Evolutionary conservation across 1,139 yeast genomes (phyloP), one percentile per base, ranked within the genome.

Genomic region (Protomyces macrosporus): DNA sequence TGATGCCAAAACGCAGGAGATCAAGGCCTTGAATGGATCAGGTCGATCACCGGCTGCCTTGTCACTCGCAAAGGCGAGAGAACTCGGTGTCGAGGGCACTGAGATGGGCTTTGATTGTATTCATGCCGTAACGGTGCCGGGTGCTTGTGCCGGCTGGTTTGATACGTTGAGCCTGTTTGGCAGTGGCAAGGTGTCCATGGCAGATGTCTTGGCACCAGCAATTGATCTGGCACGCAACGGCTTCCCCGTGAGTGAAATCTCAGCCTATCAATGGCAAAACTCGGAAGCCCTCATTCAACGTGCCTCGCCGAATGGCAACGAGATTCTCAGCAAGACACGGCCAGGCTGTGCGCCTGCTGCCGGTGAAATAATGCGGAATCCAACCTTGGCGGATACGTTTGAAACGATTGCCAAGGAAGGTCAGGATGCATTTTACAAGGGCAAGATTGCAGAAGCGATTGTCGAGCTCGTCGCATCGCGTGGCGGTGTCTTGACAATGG

Each of bases 61-160:
- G 12, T 75, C 79, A 1, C 75, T 86, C 16, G 86, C 85, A 32
- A 76, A 79, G 67, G 77, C 85, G 6, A 74, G 77, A 68, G 71
- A 78, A 53, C 75, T 76, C 23, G 80, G 80, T 53, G 76, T 77
- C 61, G 68, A 73, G 12, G 82, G 81, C 1, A 72, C 74, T 7
- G 67, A 80, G 69, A 69, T 79, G 45, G 81, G 82, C 0, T 72
- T 74, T 23, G 67, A 78, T 34, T 85, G 89, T 1, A 81, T 84
- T 1, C 83, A 84, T 67, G 75, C 86, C 0, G 83, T 85, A 7
- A 86, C 86, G 53, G 89, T 87, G 16, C 93, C 93, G 0, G 95
- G 95, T 4, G 87, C 89, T 1, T 81, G 86, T 57, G 88, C 88
- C 6, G 91, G 88, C 0, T 87, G 93, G 93, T 73, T 79, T 57